A percentile compares a stretch with the other conserved stretches of the same genome.
These are phyloP conservation scores for Kodamaea suecica DNA, from an alignment of 1,139 yeast genomes.

Conservation along the genomic window DNA sequence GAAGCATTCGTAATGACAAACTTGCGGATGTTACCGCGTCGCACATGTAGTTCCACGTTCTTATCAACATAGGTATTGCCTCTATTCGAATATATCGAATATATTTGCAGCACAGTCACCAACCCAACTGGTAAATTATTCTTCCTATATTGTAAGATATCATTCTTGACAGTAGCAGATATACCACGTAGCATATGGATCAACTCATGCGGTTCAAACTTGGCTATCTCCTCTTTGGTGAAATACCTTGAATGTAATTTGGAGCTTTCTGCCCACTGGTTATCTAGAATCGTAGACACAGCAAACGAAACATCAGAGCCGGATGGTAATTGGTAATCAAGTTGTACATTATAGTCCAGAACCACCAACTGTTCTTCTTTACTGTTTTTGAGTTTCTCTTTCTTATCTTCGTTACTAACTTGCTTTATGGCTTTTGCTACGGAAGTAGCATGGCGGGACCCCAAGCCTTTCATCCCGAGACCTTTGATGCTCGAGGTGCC, in stretches of 20 bases:
- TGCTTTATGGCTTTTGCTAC: conserved; percentile 6
- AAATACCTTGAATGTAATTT: conserved; percentile 23
- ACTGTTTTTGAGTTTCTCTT: neutral
- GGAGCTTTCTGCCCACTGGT: conserved; percentile 41
- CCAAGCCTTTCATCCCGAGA: conserved; percentile 3
- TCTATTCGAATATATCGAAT: conserved; percentile 37
- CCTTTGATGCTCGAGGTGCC: conserved; percentile 15
- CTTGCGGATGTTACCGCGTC: conserved; percentile 35
- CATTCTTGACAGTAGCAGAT: conserved; percentile 36
- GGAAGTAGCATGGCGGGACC: conserved; percentile 5
- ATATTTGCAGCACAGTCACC: conserved; percentile 39
- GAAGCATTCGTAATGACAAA: conserved; percentile 46
- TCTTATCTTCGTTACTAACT: conserved; percentile 1
- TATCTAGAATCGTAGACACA: conserved; percentile 31
- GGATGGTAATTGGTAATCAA: conserved; percentile 37
- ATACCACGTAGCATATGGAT: conserved; percentile 36
- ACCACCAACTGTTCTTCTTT: conserved; percentile 17
- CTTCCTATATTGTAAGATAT: conserved; percentile 34
- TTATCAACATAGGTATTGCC: conserved; percentile 48
- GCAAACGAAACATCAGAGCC: conserved; percentile 34
- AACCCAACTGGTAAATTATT: conserved; percentile 33
- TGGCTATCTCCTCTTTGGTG: conserved; percentile 11
- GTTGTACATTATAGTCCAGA: conserved; percentile 35
- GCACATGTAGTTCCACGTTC: conserved; percentile 32
- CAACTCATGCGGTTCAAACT: conserved; percentile 24